A percentile compares a stretch with the other conserved stretches of the same genome.
Conservation (phyloP, 495 filamentous ascomycete species). For the Neurospora africana region DNA sequence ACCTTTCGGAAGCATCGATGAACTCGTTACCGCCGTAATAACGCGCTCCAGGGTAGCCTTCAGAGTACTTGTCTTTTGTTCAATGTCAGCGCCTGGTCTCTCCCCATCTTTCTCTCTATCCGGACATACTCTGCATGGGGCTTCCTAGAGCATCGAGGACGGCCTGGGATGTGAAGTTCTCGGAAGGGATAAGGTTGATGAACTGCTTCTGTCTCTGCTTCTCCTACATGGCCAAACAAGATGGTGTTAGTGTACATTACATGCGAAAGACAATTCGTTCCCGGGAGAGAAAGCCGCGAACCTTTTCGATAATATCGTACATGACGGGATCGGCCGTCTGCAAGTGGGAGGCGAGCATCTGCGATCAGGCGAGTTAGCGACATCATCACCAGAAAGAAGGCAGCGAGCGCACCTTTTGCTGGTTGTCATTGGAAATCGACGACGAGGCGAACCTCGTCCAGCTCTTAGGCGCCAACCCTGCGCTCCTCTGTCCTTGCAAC, state of each 20-base stretch:
- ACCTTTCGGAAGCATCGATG: constrained; percentile 80
- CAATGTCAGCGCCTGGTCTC: constrained; percentile 2
- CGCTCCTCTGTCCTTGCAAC: constrained; percentile 2
- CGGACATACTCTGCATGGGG: constrained; percentile 85
- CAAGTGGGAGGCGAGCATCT: constrained; percentile 73
- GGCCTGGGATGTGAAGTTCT: constrained; percentile 97
- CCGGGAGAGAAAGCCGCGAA: constrained; percentile 26
- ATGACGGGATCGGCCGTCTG: constrained; percentile 80
- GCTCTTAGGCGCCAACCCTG: not conserved
- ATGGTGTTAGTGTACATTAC: constrained; percentile 1
- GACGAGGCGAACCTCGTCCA: constrained; percentile 31
- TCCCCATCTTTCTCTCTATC: not conserved
- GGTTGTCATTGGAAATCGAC: constrained; percentile 44
- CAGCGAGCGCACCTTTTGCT: constrained; percentile 46
- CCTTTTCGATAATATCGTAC: constrained; percentile 81
- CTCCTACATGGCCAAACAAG: constrained; percentile 48
- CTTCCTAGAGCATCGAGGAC: constrained; percentile 94
- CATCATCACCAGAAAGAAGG: constrained; percentile 7
- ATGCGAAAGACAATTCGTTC: not conserved
- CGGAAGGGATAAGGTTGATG: constrained; percentile 96
- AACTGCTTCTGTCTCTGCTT: constrained; percentile 93
- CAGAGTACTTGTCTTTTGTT: constrained; percentile 87
- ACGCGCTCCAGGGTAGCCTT: constrained; percentile 91
- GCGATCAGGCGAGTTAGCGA: not conserved
- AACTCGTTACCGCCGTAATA: constrained; percentile 97